Conservation (phyloP, 768 basidiomycete species). For the Tricholomella constricta region DNA sequence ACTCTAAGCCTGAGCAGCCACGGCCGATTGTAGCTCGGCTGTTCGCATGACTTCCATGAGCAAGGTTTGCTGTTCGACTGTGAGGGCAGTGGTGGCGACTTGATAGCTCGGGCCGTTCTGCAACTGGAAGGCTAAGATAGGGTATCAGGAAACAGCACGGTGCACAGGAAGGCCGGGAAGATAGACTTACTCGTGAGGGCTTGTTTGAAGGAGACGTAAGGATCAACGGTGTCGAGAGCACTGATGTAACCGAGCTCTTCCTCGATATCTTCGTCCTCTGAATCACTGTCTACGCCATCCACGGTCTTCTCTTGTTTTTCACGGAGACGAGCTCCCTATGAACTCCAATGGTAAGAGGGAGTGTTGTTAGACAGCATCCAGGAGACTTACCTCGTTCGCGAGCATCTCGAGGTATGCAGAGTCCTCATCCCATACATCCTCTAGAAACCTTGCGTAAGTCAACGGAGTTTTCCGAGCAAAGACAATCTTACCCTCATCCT, state of each 20-base stretch:
- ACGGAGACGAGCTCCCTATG: constrained; percentile 72
- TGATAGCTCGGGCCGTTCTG: constrained; percentile 71
- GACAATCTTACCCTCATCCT: constrained; percentile 57
- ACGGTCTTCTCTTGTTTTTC: constrained; percentile 57
- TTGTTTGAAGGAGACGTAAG: constrained; percentile 76
- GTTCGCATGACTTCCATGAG: constrained; percentile 85
- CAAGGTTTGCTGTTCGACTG: constrained; percentile 74
- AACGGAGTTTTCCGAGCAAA: neutral
- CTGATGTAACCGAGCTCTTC: constrained; percentile 89
- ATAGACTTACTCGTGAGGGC: constrained; percentile 67
- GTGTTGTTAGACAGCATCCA: neutral
- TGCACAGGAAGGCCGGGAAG: neutral
- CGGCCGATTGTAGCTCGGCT: constrained; percentile 45
- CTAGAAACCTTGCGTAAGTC: constrained; percentile 35
- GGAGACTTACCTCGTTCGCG: constrained; percentile 65
- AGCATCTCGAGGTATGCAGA: constrained; percentile 87
- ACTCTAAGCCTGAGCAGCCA: constrained; percentile 4
- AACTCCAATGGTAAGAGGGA: constrained; percentile 1
- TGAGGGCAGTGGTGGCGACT: constrained; percentile 68
- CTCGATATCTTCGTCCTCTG: constrained; percentile 62
- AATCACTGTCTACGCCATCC: constrained; percentile 53
- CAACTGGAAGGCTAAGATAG: constrained; percentile 66
- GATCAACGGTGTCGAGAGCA: constrained; percentile 77
- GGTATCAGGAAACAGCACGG: constrained; percentile 3
- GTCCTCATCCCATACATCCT: constrained; percentile 91